phyloP scores from a whole-genome alignment of 768 basidiomycete genomes.

The Gelatoporia subvermispora region DNA sequence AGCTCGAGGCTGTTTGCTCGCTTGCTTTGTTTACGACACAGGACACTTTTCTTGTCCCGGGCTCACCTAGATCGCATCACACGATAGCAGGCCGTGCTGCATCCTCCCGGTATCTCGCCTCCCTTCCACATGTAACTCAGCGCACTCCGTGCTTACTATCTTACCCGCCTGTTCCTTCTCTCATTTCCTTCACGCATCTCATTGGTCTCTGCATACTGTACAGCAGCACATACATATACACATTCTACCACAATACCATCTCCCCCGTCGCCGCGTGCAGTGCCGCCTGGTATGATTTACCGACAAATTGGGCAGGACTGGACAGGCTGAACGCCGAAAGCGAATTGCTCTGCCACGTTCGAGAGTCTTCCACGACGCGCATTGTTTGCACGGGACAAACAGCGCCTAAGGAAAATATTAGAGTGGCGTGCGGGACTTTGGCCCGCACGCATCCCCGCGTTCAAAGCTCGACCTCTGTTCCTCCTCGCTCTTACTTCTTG shows the following conservation, averaged over 20 bases:
- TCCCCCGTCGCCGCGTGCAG: too few species aligned
- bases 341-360: not conserved
- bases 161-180: not conserved
- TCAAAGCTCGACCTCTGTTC: not conserved
- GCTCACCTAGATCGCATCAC: too few species aligned
- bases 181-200: not conserved
- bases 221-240: not conserved
- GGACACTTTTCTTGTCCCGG: too few species aligned
- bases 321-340: too few species aligned
- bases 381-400: constrained; percentile 17
- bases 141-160: not conserved
- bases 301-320: not conserved
- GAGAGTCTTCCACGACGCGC: constrained; percentile 1
- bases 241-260: constrained; percentile 2
- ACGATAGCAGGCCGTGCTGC: too few species aligned
- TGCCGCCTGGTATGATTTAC: not conserved
- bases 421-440: constrained; percentile 8
- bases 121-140: not conserved
- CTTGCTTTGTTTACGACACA: not conserved
- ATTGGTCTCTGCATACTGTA: too few species aligned
- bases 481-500: not conserved
- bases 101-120: not conserved
- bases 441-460: constrained; percentile 1
- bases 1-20: not conserved
- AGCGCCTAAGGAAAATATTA: constrained; percentile 8